Conservation (phyloP, 2,329 filamentous ascomycete species). For the Xylaria sp. region DNA sequence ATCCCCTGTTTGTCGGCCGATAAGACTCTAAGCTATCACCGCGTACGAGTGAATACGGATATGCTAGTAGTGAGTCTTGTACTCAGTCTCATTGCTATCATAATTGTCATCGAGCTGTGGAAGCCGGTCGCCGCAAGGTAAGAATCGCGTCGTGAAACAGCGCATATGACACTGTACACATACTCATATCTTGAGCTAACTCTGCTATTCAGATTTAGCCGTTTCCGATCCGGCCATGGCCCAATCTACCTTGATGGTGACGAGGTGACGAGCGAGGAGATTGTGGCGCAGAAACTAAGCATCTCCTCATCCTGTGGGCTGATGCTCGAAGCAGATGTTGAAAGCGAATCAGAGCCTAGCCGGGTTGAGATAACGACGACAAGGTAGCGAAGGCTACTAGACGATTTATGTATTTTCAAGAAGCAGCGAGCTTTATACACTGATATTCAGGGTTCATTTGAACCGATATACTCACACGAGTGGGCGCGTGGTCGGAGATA, state of each 20-base stretch:
- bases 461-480: constrained; percentile 34
- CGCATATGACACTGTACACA: neutral
- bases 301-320: constrained; percentile 11
- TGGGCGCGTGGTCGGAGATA: constrained; percentile 22
- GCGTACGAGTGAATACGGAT: constrained; percentile 45
- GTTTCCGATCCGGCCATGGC: constrained; percentile 36
- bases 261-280: constrained; percentile 24
- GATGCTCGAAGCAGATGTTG: constrained; percentile 20
- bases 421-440: constrained; percentile 16
- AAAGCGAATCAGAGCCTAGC: constrained; percentile 25
- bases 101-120: constrained; percentile 45
- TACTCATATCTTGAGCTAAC: constrained; percentile 30
- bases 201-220: constrained; percentile 35
- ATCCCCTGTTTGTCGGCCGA: constrained; percentile 44
- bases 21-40: constrained; percentile 43
- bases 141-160: constrained; percentile 7
- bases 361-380: constrained; percentile 32
- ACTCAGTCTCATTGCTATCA: constrained; percentile 36
- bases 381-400: constrained; percentile 20
- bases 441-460: constrained; percentile 38
- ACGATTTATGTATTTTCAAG: constrained; percentile 9
- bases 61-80: constrained; percentile 44
- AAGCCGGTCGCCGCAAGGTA: constrained; percentile 43
- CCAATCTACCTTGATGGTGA: constrained; percentile 44
- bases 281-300: constrained; percentile 16